These are phyloP conservation scores for Juncus inflexus DNA, from an alignment of 176 grass and related monocot genomes.

Conservation along the genomic window DNA sequence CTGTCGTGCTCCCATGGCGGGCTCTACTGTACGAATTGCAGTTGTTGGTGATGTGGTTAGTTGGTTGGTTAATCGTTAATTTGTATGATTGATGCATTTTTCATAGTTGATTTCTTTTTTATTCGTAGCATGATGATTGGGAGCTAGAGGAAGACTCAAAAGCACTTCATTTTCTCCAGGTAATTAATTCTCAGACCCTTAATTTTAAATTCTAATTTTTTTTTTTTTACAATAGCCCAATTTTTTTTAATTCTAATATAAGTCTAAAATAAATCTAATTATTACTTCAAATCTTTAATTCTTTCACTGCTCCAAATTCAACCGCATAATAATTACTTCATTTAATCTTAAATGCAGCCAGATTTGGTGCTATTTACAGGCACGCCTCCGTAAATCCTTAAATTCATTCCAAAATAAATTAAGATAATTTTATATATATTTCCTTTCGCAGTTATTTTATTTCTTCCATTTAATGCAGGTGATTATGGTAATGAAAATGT, in stretches of 20 bases:
- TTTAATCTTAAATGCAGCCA: constrained; percentile 59
- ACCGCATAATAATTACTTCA: constrained; percentile 30
- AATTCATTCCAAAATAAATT: background rate
- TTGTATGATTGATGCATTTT: constrained; percentile 6
- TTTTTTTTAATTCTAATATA: constrained; percentile 7
- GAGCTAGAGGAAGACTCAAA: constrained; percentile 77
- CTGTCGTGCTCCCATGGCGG: constrained; percentile 24
- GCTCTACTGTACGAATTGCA: constrained; percentile 50
- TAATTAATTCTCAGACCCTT: constrained; percentile 36
- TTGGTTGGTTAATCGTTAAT: constrained; percentile 9
- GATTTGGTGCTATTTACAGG: constrained; percentile 95
- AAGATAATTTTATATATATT: background rate
- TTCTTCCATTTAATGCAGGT: constrained; percentile 40
- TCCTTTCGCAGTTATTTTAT: background rate
- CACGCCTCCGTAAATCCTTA: constrained; percentile 6
- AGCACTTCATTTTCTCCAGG: constrained; percentile 78
- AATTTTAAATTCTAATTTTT: background rate
- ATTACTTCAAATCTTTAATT: constrained; percentile 20
- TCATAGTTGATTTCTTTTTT: constrained; percentile 20
- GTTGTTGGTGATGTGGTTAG: constrained; percentile 88
- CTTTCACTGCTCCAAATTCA: background rate
- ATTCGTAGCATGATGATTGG: constrained; percentile 84
- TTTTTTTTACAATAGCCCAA: constrained; percentile 1
- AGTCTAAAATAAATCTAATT: constrained; percentile 13
- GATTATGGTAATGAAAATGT: constrained; percentile 95